Conservation (phyloP, 164 flowering plant species). For the grape (Vitis vinifera) region ASM3070453v1 NC_081808.1:6590501-6591000, state of each 20-base stretch:
- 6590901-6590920: conserved; percentile 2
- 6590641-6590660: too few species aligned
- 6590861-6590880: conserved; percentile 19
- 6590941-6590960: background rate
- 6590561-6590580: too few species aligned
- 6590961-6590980: conserved; percentile 70
- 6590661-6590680: too few species aligned
- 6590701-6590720: too few species aligned
- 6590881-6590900: conserved; percentile 25
- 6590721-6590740: background rate
- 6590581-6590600: too few species aligned
- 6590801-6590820: background rate
- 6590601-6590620: too few species aligned
- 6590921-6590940: background rate
- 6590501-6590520: too few species aligned
- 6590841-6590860: background rate
- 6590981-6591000: conserved; percentile 60
- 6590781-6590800: background rate
- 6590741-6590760: background rate
- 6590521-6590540: too few species aligned
- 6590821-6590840: background rate
- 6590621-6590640: too few species aligned
- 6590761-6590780: background rate
- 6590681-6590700: too few species aligned
- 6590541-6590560: too few species aligned